Conservation (phyloP, 106 monocot species). For the Allium cepa region DNA sequence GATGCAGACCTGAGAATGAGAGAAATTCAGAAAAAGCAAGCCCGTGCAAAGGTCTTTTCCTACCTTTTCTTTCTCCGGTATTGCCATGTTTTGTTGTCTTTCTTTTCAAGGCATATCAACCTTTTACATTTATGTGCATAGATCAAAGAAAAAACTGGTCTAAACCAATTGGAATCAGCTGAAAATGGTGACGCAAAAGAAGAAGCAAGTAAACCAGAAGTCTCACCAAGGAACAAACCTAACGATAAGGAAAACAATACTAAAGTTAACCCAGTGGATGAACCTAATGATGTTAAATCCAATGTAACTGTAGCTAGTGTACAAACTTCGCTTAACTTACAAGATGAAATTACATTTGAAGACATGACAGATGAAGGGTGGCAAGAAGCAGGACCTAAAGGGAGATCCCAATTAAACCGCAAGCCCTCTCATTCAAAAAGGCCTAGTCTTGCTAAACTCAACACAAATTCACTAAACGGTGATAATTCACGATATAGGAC, state of each 20-base stretch:
- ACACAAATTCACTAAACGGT: conserved; percentile 45
- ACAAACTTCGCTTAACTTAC: conserved; percentile 6
- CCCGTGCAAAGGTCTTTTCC: conserved; percentile 71
- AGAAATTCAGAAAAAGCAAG: conserved; percentile 79
- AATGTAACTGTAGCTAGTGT: conserved; percentile 13
- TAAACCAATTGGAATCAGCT: conserved; percentile 46
- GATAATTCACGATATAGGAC: conserved; percentile 27
- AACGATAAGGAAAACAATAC: conserved; percentile 58
- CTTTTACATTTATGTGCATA: conserved; percentile 8
- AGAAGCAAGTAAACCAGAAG: conserved; percentile 17
- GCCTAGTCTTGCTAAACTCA: conserved; percentile 73
- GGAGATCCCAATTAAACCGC: conserved; percentile 40
- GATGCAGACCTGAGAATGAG: conserved; percentile 78
- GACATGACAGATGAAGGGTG: conserved; percentile 79
- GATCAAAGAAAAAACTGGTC: conserved; percentile 59
- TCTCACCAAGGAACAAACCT: conserved; percentile 26
- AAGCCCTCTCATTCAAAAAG: conserved; percentile 45
- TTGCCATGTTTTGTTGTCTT: not conserved
- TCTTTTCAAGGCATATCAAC: not conserved
- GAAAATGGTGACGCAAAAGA: conserved; percentile 55
- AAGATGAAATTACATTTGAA: conserved; percentile 29
- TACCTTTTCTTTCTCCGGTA: not conserved
- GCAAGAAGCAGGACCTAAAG: conserved; percentile 90
- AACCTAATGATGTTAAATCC: conserved; percentile 35
- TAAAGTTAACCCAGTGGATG: conserved; percentile 20